These are phyloP conservation scores for Musa acuminata DNA, from an alignment of 176 grass and related monocot species.

Conservation along the genomic window DNA sequence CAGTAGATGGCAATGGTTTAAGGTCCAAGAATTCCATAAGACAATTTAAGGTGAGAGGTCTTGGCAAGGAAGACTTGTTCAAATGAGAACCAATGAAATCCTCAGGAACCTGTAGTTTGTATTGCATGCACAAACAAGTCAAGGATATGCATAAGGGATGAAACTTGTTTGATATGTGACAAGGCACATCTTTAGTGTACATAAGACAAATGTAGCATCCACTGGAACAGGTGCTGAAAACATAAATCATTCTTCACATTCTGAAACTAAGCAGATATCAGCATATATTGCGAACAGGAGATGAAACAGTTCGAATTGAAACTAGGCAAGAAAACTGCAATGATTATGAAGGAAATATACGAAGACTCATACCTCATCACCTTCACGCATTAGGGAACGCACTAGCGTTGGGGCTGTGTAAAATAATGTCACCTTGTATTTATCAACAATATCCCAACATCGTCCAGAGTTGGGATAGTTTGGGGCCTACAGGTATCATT, in stretches of 20 bases:
- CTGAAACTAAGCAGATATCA: background rate
- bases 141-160: too few species aligned
- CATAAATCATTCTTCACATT: background rate
- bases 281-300: background rate
- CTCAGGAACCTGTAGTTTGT: background rate
- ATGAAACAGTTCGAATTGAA: background rate
- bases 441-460: slow-evolving; percentile 94
- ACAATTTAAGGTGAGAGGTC: slow-evolving; percentile 6
- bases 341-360: background rate
- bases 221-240: background rate
- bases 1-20: background rate
- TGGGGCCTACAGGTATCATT: slow-evolving; percentile 60
- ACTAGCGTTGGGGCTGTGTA: slow-evolving; percentile 96
- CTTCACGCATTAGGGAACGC: slow-evolving; percentile 90
- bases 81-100: background rate
- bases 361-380: slow-evolving; percentile 48
- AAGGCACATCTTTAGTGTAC: background rate
- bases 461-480: slow-evolving; percentile 84
- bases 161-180: background rate
- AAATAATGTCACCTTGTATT: slow-evolving; percentile 91
- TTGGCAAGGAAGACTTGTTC: background rate
- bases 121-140: background rate
- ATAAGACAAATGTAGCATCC: background rate
- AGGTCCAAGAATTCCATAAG: background rate
- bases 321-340: background rate